These are phyloP conservation scores for Gossypium arboreum DNA, from an alignment of 345 rosid species.

Conservation along the genomic window DNA sequence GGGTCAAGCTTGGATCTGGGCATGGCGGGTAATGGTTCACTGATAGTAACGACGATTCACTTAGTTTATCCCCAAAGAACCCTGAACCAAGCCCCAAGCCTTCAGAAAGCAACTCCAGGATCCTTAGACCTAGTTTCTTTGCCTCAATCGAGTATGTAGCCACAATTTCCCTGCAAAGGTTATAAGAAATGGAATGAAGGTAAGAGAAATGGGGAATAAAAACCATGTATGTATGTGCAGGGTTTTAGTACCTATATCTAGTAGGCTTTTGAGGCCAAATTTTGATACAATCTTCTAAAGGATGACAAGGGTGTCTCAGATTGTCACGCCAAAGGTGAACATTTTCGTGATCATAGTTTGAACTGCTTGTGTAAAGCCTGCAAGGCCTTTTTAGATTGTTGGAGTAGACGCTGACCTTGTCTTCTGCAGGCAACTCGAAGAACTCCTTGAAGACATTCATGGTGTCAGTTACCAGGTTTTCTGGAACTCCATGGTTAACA, in stretches of 20 bases:
- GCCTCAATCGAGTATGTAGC: slow-evolving; percentile 24
- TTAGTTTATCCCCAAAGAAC: slow-evolving; percentile 14
- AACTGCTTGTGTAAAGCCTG: slow-evolving; percentile 14
- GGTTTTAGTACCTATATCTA: slow-evolving; percentile 10
- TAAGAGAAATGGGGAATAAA: not conserved
- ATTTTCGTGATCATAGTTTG: not conserved
- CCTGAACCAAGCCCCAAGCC: slow-evolving; percentile 30
- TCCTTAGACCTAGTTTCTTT: slow-evolving; percentile 24
- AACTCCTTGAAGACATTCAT: slow-evolving; percentile 21
- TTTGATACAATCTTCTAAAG: not conserved
- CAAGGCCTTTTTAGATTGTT: not conserved
- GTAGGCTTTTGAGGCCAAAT: slow-evolving; percentile 22
- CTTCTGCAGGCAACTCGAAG: slow-evolving; percentile 20
- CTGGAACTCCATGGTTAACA: slow-evolving; percentile 19
- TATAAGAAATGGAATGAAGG: not conserved
- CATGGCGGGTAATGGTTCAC: slow-evolving; percentile 32
- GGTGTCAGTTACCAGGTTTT: slow-evolving; percentile 4
- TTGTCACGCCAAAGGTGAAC: slow-evolving; percentile 21
- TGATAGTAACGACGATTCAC: not conserved
- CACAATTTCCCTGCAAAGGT: slow-evolving; percentile 18
- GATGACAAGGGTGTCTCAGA: not conserved
- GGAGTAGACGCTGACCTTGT: slow-evolving; percentile 5
- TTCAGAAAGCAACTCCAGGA: slow-evolving; percentile 27
- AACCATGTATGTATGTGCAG: not conserved
- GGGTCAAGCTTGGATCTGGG: slow-evolving; percentile 33